Conservation (phyloP, 495 filamentous ascomycete genomes). For the Hamigera avellanea region DNA sequence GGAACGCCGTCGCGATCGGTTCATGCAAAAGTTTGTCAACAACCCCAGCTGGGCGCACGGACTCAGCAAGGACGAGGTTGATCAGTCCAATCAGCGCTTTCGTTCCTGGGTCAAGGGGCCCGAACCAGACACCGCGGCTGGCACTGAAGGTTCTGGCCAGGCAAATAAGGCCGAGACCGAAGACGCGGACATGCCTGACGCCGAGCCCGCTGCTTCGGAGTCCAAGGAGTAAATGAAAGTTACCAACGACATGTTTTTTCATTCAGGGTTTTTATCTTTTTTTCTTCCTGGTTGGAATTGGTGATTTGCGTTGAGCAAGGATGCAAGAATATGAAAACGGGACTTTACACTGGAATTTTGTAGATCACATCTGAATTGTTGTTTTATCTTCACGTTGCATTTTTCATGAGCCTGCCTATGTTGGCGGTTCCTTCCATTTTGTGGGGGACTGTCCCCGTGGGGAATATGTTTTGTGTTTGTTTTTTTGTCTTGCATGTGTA, state of each 20-base stretch:
- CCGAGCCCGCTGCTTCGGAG: slow-evolving; percentile 11
- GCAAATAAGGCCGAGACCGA: slow-evolving; percentile 6
- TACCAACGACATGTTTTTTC: too few species aligned
- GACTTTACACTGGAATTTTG: neutral
- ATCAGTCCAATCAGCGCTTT: slow-evolving; percentile 54
- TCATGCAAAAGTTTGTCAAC: slow-evolving; percentile 60
- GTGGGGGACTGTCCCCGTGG: too few species aligned
- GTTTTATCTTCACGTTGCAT: too few species aligned
- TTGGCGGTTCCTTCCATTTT: too few species aligned
- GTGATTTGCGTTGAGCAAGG: too few species aligned
- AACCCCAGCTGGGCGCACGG: slow-evolving; percentile 70
- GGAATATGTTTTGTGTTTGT: too few species aligned
- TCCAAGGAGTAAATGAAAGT: slow-evolving; percentile 2
- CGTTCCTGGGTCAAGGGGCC: slow-evolving; percentile 30
- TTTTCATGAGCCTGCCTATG: too few species aligned
- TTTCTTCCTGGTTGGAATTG: neutral
- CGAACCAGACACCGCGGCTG: slow-evolving; percentile 9
- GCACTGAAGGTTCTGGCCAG: slow-evolving; percentile 1
- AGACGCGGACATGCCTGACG: slow-evolving; percentile 30
- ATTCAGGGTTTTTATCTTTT: neutral
- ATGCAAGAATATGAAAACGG: neutral
- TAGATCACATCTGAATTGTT: neutral
- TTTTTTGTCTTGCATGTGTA: too few species aligned
- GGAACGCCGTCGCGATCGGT: slow-evolving; percentile 47
- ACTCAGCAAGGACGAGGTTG: slow-evolving; percentile 57